These are phyloP conservation scores for Talaromyces trachyspermus DNA, from an alignment of 495 filamentous ascomycete species.

Conservation along the genomic window DNA sequence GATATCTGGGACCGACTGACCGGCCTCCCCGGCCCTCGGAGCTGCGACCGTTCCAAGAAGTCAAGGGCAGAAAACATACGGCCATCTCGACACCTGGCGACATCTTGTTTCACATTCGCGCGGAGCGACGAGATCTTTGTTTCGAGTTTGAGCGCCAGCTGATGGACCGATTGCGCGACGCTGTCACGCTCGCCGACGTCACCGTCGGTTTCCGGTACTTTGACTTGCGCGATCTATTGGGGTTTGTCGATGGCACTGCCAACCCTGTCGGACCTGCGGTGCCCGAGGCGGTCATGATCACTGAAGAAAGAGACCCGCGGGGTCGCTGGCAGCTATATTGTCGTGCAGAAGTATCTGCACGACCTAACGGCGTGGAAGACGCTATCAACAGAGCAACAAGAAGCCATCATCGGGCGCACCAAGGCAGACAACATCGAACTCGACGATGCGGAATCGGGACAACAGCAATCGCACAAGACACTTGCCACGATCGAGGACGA, in stretches of 20 bases:
- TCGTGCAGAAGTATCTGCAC: slow-evolving; percentile 54
- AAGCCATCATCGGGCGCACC: slow-evolving; percentile 48
- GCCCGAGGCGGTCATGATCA: slow-evolving; percentile 33
- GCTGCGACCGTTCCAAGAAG: slow-evolving; percentile 42
- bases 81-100: slow-evolving; percentile 48
- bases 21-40: slow-evolving; percentile 38
- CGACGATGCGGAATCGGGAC: slow-evolving; percentile 38
- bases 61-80: slow-evolving; percentile 38
- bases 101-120: slow-evolving; percentile 50
- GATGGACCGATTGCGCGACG: slow-evolving; percentile 39
- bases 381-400: slow-evolving; percentile 44
- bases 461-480: slow-evolving; percentile 46
- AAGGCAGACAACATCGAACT: slow-evolving; percentile 51
- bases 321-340: slow-evolving; percentile 48
- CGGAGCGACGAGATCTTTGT: slow-evolving; percentile 49
- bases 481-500: slow-evolving; percentile 48
- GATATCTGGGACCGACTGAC: slow-evolving; percentile 41
- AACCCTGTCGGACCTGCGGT: slow-evolving; percentile 47
- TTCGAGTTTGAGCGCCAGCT: slow-evolving; percentile 52
- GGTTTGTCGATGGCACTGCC: slow-evolving; percentile 53
- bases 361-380: slow-evolving; percentile 38
- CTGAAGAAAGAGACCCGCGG: slow-evolving; percentile 23
- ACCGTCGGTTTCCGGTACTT: slow-evolving; percentile 54
- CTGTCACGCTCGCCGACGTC: slow-evolving; percentile 41
- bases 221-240: slow-evolving; percentile 50